Conservation (phyloP, 2,329 filamentous ascomycete species). For the Verticillium nonalfalfae region DNA sequence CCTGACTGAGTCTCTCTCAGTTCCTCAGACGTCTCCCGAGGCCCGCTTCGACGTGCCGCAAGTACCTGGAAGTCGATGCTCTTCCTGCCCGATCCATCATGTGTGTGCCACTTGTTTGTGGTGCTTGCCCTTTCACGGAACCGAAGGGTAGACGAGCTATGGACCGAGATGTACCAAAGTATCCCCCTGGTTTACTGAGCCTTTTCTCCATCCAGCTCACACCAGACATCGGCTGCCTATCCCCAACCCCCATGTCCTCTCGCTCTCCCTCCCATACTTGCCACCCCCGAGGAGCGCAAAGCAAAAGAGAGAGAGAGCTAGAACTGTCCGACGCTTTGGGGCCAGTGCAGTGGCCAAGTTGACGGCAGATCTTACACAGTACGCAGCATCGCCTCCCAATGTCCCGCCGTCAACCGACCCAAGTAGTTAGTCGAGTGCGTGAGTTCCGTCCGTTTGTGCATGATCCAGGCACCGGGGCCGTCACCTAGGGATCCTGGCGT, state of each 20-base stretch:
- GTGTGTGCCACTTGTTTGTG: neutral
- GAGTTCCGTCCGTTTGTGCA: neutral
- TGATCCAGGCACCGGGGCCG: neutral
- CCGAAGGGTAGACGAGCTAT: neutral
- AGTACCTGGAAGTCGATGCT: neutral
- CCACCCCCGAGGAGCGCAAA: neutral
- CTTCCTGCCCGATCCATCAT: neutral
- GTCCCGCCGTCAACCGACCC: neutral
- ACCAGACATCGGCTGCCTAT: neutral
- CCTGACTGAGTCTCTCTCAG: neutral
- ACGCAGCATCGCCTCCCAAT: neutral
- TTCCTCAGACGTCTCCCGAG: neutral
- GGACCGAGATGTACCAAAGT: neutral
- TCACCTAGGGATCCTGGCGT: slow-evolving; percentile 2
- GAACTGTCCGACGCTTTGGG: neutral
- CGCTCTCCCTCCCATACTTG: neutral
- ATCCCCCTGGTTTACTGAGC: neutral
- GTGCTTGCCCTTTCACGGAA: neutral
- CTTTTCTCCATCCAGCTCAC: neutral
- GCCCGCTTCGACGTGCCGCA: neutral
- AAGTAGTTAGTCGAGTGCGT: neutral
- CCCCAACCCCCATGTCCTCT: neutral
- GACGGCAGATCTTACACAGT: neutral
- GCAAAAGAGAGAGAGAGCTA: neutral
- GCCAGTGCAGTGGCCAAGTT: neutral